phyloP scores from a whole-genome alignment of 768 basidiomycete genomes.

The Leccinum aurantiacum region DNA sequence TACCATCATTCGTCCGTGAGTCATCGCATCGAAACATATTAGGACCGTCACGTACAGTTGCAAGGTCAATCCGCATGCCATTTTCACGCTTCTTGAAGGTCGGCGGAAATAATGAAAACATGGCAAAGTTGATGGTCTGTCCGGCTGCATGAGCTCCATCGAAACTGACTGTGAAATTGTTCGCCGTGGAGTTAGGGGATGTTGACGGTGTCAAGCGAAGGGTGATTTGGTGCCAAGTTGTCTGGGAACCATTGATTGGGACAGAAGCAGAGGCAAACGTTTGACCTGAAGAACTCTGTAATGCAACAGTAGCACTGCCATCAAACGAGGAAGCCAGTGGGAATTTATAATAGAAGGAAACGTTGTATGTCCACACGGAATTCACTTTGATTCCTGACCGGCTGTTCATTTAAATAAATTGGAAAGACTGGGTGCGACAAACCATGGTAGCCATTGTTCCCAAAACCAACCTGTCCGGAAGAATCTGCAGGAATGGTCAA shows the following conservation, averaged over 20 bases:
- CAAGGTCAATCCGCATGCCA: no score
- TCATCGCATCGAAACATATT: not conserved
- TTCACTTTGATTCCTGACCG: conserved; percentile 53
- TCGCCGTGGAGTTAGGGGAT: conserved; percentile 41
- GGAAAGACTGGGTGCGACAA: conserved; percentile 5
- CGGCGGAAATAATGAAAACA: conserved; percentile 44
- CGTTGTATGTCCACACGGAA: conserved; percentile 50
- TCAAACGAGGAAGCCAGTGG: conserved; percentile 41
- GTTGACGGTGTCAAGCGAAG: conserved; percentile 41
- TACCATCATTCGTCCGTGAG: no score
- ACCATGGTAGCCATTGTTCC: conserved; percentile 59
- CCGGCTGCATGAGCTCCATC: conserved; percentile 42
- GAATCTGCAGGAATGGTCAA: conserved; percentile 42
- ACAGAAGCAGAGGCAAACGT: conserved; percentile 41
- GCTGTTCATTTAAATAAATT: no score
- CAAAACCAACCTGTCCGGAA: conserved; percentile 47
- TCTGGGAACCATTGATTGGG: conserved; percentile 40
- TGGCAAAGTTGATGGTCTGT: conserved; percentile 51
- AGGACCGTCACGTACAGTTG: no score
- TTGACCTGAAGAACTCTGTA: conserved; percentile 45
- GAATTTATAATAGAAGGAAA: conserved; percentile 59
- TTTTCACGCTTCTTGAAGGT: no score
- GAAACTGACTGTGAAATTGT: conserved; percentile 53
- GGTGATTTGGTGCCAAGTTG: conserved; percentile 49
- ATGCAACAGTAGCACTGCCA: conserved; percentile 42